Evolutionary conservation across 2,329 filamentous ascomycete species (phyloP), one percentile per base, ranked within the genome.

Genomic region (Dactylellina cionopaga): DNA sequence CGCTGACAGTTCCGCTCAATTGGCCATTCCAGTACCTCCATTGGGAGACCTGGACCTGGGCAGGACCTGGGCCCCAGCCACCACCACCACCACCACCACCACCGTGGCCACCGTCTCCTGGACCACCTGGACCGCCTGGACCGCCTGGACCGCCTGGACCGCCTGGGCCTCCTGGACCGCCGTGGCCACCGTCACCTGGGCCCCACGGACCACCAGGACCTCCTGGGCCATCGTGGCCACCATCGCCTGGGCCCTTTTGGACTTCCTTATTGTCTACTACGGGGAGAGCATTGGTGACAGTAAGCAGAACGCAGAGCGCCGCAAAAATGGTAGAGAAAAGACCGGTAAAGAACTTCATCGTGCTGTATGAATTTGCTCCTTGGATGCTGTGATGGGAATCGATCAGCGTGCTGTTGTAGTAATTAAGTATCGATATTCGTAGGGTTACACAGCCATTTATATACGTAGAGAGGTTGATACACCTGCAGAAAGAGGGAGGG

Each of bases 1-100:
- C 46, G 19, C 15, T 11, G 22, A 51, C 46, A 35, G 25, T 51
- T 51, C 46, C 46, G 27, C 13, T 17, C 46, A 51, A 35, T 51
- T 51, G 46, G 15, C 25, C 25, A 27, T 51, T 51, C 46, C 46
- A 51, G n/a, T 51, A 51, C 10, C 15, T 51, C 46, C 46, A 51
- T 4, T 33, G 10, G 6, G 46, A 33, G 25, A 51, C 46, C 25
- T 51, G 46, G 25, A 51, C 27, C 13, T 51, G 13, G 35, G 27
- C 46, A 24, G 46, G 46, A 15, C 46, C 24, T 31, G 24, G 24
- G n/a, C 46, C 46, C 27, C 46, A 31, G 10, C 25, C 25, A n/a
- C 37, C 37, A 17, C 11, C 11, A 19, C 4, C 24, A 29, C 46
- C 46, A 5, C 9, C 9, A 29, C 46, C 46, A 31, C 46, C 46